Evolutionary conservation across 345 rosid species (phyloP).

Genomic region (Salix koriyanagi): DNA sequence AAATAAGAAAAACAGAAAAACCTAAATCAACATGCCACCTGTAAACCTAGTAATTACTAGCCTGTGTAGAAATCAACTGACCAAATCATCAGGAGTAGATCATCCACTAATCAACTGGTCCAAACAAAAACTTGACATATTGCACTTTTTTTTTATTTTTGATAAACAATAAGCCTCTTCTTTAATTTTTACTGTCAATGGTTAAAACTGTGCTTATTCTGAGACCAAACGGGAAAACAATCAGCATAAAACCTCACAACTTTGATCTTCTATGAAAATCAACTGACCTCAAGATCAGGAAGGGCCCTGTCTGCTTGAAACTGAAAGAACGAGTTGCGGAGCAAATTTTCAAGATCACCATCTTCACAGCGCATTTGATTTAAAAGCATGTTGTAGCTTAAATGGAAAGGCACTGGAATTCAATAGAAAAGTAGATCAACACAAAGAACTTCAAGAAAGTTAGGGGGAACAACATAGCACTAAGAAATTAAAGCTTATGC

Average conservation of each 20-base stretch:
- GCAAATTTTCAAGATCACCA: conserved; percentile 91
- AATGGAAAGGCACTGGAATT: conserved; percentile 86
- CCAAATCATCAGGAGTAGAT: not conserved
- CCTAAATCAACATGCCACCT: no score
- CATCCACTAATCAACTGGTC: not conserved
- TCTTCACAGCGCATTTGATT: conserved; percentile 96
- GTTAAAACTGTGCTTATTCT: not conserved
- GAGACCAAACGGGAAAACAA: conserved; percentile 1
- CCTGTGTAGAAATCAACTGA: not conserved
- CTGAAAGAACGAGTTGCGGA: conserved; percentile 93
- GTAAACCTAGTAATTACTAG: not conserved
- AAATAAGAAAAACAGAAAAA: no score
- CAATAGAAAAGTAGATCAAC: conserved; percentile 22
- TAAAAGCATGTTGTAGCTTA: conserved; percentile 96
- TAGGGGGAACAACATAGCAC: not conserved
- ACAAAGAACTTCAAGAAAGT: not conserved
- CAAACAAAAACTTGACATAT: not conserved
- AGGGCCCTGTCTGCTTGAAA: conserved; percentile 93
- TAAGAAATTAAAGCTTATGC: not conserved
- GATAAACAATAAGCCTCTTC: no score
- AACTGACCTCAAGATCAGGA: conserved; percentile 84
- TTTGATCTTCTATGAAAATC: not conserved
- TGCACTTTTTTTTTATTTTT: no score
- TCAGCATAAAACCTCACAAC: not conserved
- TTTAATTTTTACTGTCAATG: no score